These are phyloP conservation scores for Gossypium trilobum DNA, from an alignment of 441 rosid genomes.

Conservation along the genomic window DNA sequence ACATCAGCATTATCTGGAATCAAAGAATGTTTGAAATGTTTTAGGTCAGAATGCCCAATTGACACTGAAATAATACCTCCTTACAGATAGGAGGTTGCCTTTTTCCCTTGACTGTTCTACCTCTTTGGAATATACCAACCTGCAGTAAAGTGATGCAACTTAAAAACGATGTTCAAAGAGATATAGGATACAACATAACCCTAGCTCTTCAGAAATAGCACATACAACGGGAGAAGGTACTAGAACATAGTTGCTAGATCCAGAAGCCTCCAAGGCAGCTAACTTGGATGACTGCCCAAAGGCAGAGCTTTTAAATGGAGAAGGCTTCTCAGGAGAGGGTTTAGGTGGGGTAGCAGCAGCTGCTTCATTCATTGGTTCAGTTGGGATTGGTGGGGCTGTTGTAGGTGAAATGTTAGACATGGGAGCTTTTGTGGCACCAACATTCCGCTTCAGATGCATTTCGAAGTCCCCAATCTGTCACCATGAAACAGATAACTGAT, in stretches of 20 bases:
- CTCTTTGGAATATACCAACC: slow-evolving; percentile 84
- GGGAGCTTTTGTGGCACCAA: slow-evolving; percentile 44
- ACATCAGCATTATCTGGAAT: not conserved
- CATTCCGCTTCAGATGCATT: slow-evolving; percentile 27
- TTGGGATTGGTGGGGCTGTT: slow-evolving; percentile 55
- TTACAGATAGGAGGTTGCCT: slow-evolving; percentile 57
- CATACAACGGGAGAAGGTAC: slow-evolving; percentile 65
- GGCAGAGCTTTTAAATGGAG: slow-evolving; percentile 55
- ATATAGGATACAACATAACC: not conserved
- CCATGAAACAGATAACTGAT: not conserved
- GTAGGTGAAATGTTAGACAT: slow-evolving; percentile 51
- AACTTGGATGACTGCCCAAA: slow-evolving; percentile 62
- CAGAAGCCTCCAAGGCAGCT: slow-evolving; percentile 75
- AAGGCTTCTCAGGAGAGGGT: slow-evolving; percentile 39
- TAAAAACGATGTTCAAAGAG: not conserved
- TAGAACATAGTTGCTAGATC: slow-evolving; percentile 53
- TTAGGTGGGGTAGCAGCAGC: slow-evolving; percentile 36
- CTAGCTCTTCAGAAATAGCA: slow-evolving; percentile 13
- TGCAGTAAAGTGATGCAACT: slow-evolving; percentile 10
- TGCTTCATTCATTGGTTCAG: slow-evolving; percentile 55
- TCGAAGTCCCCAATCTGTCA: not conserved
- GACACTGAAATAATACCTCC: slow-evolving; percentile 40
- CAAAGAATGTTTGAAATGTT: not conserved
- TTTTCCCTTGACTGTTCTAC: slow-evolving; percentile 68
- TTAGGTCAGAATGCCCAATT: not conserved